phyloP scores from a whole-genome alignment of 495 filamentous ascomycete genomes.

The Talaromyces ruber region DNA sequence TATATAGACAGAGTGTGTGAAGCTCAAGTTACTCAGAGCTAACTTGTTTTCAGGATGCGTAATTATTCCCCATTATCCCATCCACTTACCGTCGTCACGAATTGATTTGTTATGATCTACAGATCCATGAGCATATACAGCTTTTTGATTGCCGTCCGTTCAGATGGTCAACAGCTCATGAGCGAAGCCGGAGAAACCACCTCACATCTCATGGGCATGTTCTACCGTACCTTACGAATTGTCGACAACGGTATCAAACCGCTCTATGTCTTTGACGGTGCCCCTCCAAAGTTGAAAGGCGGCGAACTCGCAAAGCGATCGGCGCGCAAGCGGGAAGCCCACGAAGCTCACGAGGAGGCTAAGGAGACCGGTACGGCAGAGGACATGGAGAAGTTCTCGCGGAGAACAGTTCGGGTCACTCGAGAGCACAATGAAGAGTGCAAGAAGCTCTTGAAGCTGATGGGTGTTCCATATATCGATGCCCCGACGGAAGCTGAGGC shows the following conservation, averaged over 20 bases:
- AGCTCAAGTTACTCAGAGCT: neutral
- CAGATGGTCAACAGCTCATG: constrained; percentile 91
- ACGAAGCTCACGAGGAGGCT: constrained; percentile 82
- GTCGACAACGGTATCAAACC: constrained; percentile 99
- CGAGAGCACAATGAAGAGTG: constrained; percentile 93
- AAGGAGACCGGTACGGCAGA: constrained; percentile 97
- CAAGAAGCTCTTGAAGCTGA: constrained; percentile 79
- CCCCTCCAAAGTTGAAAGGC: constrained; percentile 92
- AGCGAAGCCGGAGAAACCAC: constrained; percentile 91
- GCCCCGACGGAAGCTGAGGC: constrained; percentile 97
- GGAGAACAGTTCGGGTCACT: constrained; percentile 90
- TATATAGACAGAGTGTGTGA: neutral
- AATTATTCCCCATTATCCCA: neutral
- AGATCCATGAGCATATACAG: constrained; percentile 99
- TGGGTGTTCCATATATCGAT: constrained; percentile 93
- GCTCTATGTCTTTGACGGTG: constrained; percentile 94
- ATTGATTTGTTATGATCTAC: neutral
- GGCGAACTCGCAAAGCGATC: constrained; percentile 92
- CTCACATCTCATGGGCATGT: constrained; percentile 98
- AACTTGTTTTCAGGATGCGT: constrained; percentile 2
- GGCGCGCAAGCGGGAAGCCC: constrained; percentile 82
- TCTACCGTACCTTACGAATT: constrained; percentile 96
- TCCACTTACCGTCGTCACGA: neutral
- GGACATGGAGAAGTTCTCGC: constrained; percentile 96
- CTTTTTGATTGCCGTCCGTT: constrained; percentile 95